Evolutionary conservation across 78 protist genomes (phyloP).

Genomic region (Dictyostelium firmibasis): DNA sequence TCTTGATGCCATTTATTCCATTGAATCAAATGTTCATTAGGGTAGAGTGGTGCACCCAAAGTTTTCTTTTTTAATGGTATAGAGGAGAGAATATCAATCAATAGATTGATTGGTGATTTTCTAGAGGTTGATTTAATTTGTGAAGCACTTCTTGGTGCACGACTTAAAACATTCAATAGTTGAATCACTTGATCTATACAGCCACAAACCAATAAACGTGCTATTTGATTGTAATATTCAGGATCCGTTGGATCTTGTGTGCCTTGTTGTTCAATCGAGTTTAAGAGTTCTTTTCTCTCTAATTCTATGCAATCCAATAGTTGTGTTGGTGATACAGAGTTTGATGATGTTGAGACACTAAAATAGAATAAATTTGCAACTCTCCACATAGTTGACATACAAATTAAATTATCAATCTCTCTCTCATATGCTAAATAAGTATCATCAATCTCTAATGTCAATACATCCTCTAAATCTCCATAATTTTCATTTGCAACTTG

Average conservation of each 20-base stretch:
- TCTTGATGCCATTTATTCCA: conserved; percentile 62
- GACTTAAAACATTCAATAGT: background rate
- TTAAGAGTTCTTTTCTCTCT: background rate
- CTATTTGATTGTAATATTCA: background rate
- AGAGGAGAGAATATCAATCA: conserved; percentile 10
- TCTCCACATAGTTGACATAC: conserved; percentile 26
- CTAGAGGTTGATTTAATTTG: conserved; percentile 6
- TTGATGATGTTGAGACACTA: background rate
- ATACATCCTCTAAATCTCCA: background rate
- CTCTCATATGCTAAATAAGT: background rate
- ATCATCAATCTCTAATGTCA: conserved; percentile 1
- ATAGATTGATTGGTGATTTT: conserved; percentile 39
- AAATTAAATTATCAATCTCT: conserved; percentile 3
- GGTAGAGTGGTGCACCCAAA: background rate
- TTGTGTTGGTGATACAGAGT: conserved; percentile 39
- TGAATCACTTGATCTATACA: conserved; percentile 46
- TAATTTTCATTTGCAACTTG: background rate
- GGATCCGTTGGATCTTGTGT: background rate
- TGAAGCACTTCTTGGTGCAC: conserved; percentile 12
- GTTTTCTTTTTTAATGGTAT: conserved; percentile 29
- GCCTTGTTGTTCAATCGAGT: background rate
- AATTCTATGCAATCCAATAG: conserved; percentile 28
- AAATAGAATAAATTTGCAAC: conserved; percentile 64
- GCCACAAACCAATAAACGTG: conserved; percentile 27
- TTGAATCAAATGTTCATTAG: conserved; percentile 22